Conservation (phyloP, 1,139 yeast genomes). For the Nadsonia commutata region DNA sequence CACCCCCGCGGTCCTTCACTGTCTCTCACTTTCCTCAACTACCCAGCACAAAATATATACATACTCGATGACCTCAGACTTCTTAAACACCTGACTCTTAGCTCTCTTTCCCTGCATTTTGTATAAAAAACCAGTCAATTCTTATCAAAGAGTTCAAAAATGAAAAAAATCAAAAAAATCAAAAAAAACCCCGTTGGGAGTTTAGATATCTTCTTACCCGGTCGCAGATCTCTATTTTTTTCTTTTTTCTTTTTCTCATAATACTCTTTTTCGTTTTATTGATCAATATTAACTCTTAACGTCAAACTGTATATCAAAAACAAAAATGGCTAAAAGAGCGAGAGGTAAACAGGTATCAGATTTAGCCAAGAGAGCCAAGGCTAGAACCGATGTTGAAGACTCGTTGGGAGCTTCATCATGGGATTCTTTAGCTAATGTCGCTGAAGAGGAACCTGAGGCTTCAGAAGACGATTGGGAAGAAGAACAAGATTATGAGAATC, state of each 20-base stretch:
- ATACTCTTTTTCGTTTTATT: neutral
- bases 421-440: slow-evolving; percentile 14
- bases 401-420: slow-evolving; percentile 12
- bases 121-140: neutral
- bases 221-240: slow-evolving; percentile 1
- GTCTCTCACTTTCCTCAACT: too few species aligned
- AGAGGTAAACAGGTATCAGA: slow-evolving; percentile 15
- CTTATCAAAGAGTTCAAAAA: neutral
- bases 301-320: too few species aligned
- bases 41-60: neutral
- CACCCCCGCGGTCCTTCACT: too few species aligned
- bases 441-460: slow-evolving; percentile 21
- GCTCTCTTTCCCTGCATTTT: slow-evolving; percentile 18
- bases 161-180: neutral
- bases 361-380: slow-evolving; percentile 15
- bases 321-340: slow-evolving; percentile 17
- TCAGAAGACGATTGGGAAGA: slow-evolving; percentile 14
- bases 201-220: neutral
- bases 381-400: slow-evolving; percentile 12
- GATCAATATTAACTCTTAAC: neutral
- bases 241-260: slow-evolving; percentile 2
- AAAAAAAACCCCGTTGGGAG: neutral
- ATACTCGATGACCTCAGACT: slow-evolving; percentile 10
- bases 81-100: slow-evolving; percentile 17
- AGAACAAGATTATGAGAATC: slow-evolving; percentile 22